A percentile compares a stretch with the other conserved stretches of the same genome.
Conservation (phyloP, 192 early-diverging fungal genomes). For the Podila verticillata region DNA sequence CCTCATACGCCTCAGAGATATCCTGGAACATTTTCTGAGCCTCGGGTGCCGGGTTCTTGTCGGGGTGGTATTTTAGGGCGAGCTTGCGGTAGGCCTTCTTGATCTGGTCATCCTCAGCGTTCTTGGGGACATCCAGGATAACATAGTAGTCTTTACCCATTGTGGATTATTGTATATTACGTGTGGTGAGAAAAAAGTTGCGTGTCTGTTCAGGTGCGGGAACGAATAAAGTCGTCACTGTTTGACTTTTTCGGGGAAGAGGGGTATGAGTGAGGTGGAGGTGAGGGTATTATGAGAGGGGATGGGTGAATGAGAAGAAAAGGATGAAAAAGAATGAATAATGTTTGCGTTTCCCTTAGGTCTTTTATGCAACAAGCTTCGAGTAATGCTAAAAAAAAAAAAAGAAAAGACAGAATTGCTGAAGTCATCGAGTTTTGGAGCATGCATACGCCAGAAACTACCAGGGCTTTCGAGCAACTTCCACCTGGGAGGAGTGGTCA, state of each 20-base stretch:
- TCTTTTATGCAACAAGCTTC: not conserved
- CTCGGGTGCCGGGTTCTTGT: slow-evolving; percentile 56
- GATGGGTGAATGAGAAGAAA: not conserved
- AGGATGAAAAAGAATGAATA: not conserved
- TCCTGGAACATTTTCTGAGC: slow-evolving; percentile 95
- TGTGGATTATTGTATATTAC: not conserved
- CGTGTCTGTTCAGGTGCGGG: not conserved
- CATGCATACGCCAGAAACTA: too few species aligned
- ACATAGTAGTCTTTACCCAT: slow-evolving; percentile 71
- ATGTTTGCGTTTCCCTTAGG: too few species aligned
- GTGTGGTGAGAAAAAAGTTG: not conserved
- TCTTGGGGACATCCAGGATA: slow-evolving; percentile 67
- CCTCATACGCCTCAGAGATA: slow-evolving; percentile 97
- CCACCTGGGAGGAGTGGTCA: too few species aligned
- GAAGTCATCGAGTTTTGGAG: too few species aligned
- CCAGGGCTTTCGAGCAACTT: too few species aligned
- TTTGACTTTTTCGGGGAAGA: too few species aligned
- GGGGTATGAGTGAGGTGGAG: not conserved
- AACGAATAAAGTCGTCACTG: too few species aligned
- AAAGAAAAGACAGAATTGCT: too few species aligned
- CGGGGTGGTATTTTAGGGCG: slow-evolving; percentile 80
- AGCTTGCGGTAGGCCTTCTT: slow-evolving; percentile 78
- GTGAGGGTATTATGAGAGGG: not conserved
- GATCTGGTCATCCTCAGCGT: slow-evolving; percentile 73
- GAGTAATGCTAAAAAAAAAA: not conserved